A percentile compares a stretch with the other conserved stretches of the same genome.
Conservation (phyloP, 345 rosid genomes). For the Theobroma cacao region DNA sequence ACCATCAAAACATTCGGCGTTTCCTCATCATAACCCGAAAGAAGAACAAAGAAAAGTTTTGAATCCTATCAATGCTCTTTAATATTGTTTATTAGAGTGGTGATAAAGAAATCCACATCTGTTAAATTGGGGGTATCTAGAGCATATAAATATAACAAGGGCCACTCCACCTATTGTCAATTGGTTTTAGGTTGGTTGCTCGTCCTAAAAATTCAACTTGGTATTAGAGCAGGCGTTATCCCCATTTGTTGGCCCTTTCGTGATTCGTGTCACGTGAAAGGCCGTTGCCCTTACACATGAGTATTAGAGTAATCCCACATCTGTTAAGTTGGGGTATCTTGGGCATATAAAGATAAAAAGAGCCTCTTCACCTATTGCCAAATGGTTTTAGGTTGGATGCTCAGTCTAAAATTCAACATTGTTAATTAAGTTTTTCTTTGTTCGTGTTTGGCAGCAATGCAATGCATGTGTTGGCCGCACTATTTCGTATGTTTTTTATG, state of each 20-base stretch:
- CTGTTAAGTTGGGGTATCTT: not conserved
- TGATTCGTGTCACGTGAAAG: too few species aligned
- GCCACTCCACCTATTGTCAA: not conserved
- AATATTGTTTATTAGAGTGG: not conserved
- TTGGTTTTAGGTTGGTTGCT: not conserved
- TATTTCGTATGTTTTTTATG: not conserved
- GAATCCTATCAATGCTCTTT: not conserved
- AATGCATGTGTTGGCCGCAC: not conserved
- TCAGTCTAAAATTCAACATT: not conserved
- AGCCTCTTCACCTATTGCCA: not conserved
- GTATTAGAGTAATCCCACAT: not conserved
- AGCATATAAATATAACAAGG: not conserved
- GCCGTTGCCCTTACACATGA: too few species aligned
- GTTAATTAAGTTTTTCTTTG: not conserved
- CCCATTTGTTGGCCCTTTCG: too few species aligned
- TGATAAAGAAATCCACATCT: not conserved
- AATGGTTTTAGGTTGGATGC: not conserved
- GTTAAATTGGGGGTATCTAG: not conserved
- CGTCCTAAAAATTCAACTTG: not conserved
- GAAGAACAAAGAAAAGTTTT: not conserved
- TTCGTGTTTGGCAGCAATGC: not conserved
- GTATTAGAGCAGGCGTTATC: too few species aligned
- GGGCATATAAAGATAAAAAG: not conserved
- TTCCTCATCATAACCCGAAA: not conserved
- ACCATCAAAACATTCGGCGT: not conserved